A percentile compares a stretch with the other conserved stretches of the same genome.
These are phyloP conservation scores for Fusarium nisikadoi DNA, from an alignment of 2,329 filamentous ascomycete genomes.

Conservation along the genomic window DNA sequence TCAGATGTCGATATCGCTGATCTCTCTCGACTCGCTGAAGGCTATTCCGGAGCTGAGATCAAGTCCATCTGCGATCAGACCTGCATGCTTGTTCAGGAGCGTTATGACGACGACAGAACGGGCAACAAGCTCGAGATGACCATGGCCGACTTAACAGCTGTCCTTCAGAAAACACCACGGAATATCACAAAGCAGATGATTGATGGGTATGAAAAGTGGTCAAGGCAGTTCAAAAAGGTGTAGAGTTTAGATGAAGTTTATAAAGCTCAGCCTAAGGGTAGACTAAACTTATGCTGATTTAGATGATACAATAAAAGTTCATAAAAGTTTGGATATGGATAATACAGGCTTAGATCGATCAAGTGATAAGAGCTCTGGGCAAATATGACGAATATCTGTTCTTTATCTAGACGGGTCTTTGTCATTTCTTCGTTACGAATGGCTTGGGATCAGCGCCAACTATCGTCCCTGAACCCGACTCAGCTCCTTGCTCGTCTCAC, in stretches of 20 bases:
- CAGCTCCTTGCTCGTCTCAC: slow-evolving; percentile 10
- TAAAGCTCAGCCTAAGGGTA: neutral
- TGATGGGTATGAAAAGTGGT: slow-evolving; percentile 68
- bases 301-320: neutral
- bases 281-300: neutral
- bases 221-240: slow-evolving; percentile 50
- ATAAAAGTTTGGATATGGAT: neutral
- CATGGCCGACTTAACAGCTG: slow-evolving; percentile 57
- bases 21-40: slow-evolving; percentile 74
- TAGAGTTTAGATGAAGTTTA: slow-evolving; percentile 4
- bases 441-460: slow-evolving; percentile 11
- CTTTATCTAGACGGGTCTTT: slow-evolving; percentile 11
- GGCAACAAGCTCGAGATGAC: slow-evolving; percentile 49
- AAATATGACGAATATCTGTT: slow-evolving; percentile 17
- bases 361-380: neutral
- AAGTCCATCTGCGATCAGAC: slow-evolving; percentile 61
- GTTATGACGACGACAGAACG: slow-evolving; percentile 46
- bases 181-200: slow-evolving; percentile 71
- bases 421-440: slow-evolving; percentile 36
- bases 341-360: neutral
- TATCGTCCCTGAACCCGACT: slow-evolving; percentile 10
- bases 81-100: slow-evolving; percentile 55
- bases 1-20: slow-evolving; percentile 72
- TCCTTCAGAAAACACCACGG: slow-evolving; percentile 59
- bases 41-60: slow-evolving; percentile 89